A percentile compares a stretch with the other conserved stretches of the same genome.
phyloP scores from a whole-genome alignment of 257 asterid species.

The Datura wrightii region DNA sequence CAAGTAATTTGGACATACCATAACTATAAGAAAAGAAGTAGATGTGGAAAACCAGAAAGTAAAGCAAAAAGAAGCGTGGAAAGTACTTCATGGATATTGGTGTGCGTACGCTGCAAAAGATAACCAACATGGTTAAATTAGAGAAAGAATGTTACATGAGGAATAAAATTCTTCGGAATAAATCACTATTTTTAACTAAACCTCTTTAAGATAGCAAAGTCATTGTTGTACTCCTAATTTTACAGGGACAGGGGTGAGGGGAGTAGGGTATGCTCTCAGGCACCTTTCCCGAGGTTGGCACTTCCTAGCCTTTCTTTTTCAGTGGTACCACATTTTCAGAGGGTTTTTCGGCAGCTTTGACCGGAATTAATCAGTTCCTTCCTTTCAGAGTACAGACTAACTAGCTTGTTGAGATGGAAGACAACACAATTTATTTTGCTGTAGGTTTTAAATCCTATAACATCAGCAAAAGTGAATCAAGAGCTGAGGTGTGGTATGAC shows the following conservation, averaged over 20 bases:
- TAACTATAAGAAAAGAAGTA: conserved; percentile 92
- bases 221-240: neutral
- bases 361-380: neutral
- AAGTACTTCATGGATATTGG: conserved; percentile 99
- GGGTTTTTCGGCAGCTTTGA: neutral
- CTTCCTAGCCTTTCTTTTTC: neutral
- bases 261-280: neutral
- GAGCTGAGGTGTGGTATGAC: neutral
- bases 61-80: conserved; percentile 98
- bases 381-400: neutral
- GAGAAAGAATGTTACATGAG: conserved; percentile 35
- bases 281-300: neutral
- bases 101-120: conserved; percentile 92
- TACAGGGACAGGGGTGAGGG: neutral
- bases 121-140: conserved; percentile 42
- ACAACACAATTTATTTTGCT: neutral
- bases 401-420: neutral
- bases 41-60: conserved; percentile 95
- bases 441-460: neutral
- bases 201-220: neutral
- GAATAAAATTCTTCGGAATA: neutral
- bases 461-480: neutral
- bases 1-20: conserved; percentile 54
- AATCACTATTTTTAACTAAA: neutral
- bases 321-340: conserved; percentile 16